phyloP scores from a whole-genome alignment of 768 basidiomycete genomes.

The Psilocybe azurescens region DNA sequence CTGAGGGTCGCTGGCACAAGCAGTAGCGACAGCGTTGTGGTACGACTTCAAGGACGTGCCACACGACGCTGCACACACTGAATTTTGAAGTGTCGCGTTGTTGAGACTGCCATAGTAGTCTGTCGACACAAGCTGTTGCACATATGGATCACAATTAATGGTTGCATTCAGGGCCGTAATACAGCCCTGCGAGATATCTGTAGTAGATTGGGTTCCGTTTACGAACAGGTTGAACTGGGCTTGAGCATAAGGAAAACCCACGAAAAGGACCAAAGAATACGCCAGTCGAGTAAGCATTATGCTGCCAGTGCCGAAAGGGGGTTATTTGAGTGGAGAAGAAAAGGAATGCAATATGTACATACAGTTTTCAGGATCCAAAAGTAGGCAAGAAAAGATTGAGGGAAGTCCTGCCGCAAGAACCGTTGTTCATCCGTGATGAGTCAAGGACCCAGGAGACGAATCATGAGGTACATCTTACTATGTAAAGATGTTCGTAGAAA shows the following conservation, averaged over 20 bases:
- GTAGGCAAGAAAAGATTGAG: background rate
- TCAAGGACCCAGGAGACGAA: too few relatives aligned
- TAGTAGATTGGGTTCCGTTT: background rate
- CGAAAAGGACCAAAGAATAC: background rate
- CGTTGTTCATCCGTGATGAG: too few relatives aligned
- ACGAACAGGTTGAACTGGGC: background rate
- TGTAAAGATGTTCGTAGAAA: too few relatives aligned
- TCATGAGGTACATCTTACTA: too few relatives aligned
- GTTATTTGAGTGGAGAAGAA: background rate
- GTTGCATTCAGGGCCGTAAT: background rate
- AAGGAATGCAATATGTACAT: too few relatives aligned
- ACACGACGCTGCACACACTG: background rate
- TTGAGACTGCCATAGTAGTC: background rate
- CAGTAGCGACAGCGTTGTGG: background rate
- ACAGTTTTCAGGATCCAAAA: too few relatives aligned
- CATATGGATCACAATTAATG: conserved; percentile 1
- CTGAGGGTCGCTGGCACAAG: background rate
- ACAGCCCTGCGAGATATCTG: background rate
- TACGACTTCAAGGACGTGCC: background rate
- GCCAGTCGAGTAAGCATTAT: background rate
- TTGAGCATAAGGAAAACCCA: background rate
- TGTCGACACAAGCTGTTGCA: background rate
- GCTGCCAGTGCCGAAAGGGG: background rate
- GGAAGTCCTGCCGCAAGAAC: too few relatives aligned
- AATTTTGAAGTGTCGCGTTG: background rate